Conservation (phyloP, 768 basidiomycete genomes). For the Panellus pusillus region DNA sequence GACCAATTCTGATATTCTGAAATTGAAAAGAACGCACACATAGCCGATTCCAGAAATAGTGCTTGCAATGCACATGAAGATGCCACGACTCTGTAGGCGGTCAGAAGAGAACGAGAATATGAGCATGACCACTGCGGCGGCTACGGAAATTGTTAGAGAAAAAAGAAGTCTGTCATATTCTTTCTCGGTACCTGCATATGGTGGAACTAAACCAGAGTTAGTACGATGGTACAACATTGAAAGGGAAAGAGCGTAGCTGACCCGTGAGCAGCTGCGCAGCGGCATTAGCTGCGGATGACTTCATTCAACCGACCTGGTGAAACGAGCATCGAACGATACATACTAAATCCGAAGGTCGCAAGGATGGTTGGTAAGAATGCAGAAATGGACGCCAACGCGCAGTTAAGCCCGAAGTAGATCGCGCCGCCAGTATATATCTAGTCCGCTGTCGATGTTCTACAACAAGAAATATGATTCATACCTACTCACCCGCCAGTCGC, state of each 20-base stretch:
- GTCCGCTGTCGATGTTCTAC: background rate
- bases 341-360: slow-evolving; percentile 68
- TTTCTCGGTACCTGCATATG: slow-evolving; percentile 47
- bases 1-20: background rate
- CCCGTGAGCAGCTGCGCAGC: slow-evolving; percentile 65
- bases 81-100: slow-evolving; percentile 56
- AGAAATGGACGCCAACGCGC: slow-evolving; percentile 72
- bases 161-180: too few species aligned
- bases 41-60: slow-evolving; percentile 58
- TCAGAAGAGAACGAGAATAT: slow-evolving; percentile 63
- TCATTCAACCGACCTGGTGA: slow-evolving; percentile 11
- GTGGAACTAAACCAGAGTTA: slow-evolving; percentile 49
- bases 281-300: slow-evolving; percentile 49
- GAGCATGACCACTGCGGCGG: slow-evolving; percentile 61
- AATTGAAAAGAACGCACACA: slow-evolving; percentile 39
- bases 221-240: background rate
- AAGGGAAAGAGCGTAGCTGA: background rate
- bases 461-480: background rate
- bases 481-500: slow-evolving; percentile 65
- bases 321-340: slow-evolving; percentile 26
- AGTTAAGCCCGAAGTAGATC: slow-evolving; percentile 77
- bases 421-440: slow-evolving; percentile 66
- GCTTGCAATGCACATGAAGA: slow-evolving; percentile 44
- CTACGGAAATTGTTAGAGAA: slow-evolving; percentile 21
- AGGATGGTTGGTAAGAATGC: slow-evolving; percentile 86